Base-by-base conservation (phyloP, 345 rosid genomes). In the Boechera retrofracta region DNA sequence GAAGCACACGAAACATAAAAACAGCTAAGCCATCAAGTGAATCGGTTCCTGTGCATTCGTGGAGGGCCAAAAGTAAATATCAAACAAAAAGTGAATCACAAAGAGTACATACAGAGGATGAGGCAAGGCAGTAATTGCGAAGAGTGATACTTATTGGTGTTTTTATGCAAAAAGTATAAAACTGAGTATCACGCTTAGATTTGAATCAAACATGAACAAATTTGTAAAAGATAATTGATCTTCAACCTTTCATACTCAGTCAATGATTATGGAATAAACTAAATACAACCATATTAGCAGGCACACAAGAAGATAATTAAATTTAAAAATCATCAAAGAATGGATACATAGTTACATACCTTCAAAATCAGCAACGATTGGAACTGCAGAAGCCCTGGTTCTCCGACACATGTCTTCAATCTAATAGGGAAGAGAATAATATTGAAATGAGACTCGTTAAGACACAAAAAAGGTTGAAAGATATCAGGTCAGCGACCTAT, bases 1-100 rank as follows among this genome's bases (percentile, higher is more conserved):
- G 93, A 70, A 92, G 94, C 77, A 92, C 98, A 81, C 99, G 96
- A 67, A 83, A 88, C 77, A 90, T 82, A 78, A 95, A 92, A 80
- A 91, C 89, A 74, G 97, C 92, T 54, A 92, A 84, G 67, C 97
- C 98, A 81, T 95, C 99, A 21, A 92, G 93, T 55, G 94, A 85
- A 64, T 87, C 86, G 7, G 93, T 86, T 71, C 98, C 99, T 95
- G 87, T 64, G 79, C 41, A 61, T 58, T 68, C 31, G 74, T 47
- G 53, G 55, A 16, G 58, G 65, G 66, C 29, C 48, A 73, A 52
- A 58, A 32, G 35, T 47, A 12, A 11, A 38, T 24, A 56, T 35
- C 8, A 70, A 36, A 13, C 72, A 72, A 51, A 12, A 28, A 2
- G 1, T 21, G 24, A 21, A 54, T 53, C 29, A 65, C 39, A 74